Evolutionary conservation across 2,329 filamentous ascomycete genomes (phyloP).

Genomic region (Neophaeococcomyces aloes): DNA sequence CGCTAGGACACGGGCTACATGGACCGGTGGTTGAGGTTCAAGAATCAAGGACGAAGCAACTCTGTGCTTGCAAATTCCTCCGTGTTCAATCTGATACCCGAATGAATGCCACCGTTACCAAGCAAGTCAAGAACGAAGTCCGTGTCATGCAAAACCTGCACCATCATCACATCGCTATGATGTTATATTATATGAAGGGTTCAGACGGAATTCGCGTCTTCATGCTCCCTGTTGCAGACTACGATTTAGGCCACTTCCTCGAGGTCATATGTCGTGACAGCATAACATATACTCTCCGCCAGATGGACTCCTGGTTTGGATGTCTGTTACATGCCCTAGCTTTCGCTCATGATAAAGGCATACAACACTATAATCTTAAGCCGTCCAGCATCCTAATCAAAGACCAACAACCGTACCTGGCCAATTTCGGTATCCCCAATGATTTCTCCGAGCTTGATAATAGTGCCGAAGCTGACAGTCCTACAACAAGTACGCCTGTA

Average conservation of each 20-base stretch:
- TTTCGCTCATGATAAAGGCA: slow-evolving; percentile 13
- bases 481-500: background rate
- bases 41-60: slow-evolving; percentile 18
- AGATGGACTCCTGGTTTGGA: slow-evolving; percentile 8
- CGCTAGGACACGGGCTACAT: slow-evolving; percentile 19
- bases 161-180: slow-evolving; percentile 25
- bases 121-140: slow-evolving; percentile 24
- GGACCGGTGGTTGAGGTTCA: slow-evolving; percentile 19
- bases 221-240: slow-evolving; percentile 22
- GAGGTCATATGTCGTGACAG: background rate
- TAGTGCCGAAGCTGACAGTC: slow-evolving; percentile 2
- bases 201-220: slow-evolving; percentile 24
- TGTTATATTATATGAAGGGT: slow-evolving; percentile 27
- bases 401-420: slow-evolving; percentile 10
- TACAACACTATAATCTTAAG: slow-evolving; percentile 20
- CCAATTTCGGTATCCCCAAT: slow-evolving; percentile 15
- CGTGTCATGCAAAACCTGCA: slow-evolving; percentile 23
- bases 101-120: slow-evolving; percentile 13
- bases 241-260: slow-evolving; percentile 16
- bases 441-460: slow-evolving; percentile 8
- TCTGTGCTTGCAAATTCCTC: slow-evolving; percentile 25
- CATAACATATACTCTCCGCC: background rate
- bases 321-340: slow-evolving; percentile 11
- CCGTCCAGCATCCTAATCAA: slow-evolving; percentile 18
- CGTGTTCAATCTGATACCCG: slow-evolving; percentile 16